Evolutionary conservation across 306 rosid species (phyloP).

Genomic region (Fragaria ananassa): DNA sequence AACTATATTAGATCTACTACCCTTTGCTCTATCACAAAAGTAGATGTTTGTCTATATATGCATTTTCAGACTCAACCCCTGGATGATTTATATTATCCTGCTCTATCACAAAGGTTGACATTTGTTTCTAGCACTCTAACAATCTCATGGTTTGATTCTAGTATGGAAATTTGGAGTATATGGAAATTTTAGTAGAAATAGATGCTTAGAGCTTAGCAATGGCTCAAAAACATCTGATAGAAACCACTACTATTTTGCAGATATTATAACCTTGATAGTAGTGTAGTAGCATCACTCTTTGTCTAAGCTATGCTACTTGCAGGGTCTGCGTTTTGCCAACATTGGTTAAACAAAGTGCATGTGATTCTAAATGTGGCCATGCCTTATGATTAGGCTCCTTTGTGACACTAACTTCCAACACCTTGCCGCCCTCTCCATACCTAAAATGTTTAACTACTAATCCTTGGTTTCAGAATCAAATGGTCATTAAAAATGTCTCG

Average conservation of each 20-base stretch:
- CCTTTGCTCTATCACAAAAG: not conserved
- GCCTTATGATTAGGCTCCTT: conserved; percentile 10
- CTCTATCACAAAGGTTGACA: not conserved
- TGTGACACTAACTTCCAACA: conserved; percentile 15
- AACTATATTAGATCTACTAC: not conserved
- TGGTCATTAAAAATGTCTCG: not conserved
- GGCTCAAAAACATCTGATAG: not conserved
- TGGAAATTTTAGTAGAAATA: no score
- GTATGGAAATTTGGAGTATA: not conserved
- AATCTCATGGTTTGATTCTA: not conserved
- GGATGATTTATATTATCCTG: not conserved
- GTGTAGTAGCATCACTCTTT: conserved; percentile 6
- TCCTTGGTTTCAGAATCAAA: not conserved
- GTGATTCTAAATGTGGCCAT: not conserved
- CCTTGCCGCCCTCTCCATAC: conserved; percentile 1
- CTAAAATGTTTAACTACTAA: not conserved
- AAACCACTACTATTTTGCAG: not conserved
- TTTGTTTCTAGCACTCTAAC: not conserved
- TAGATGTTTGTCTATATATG: not conserved
- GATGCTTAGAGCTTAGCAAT: not conserved
- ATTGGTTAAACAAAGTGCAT: not conserved
- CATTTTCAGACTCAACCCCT: no score
- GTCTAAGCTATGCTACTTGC: not conserved
- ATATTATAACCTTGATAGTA: not conserved
- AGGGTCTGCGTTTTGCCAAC: conserved; percentile 12